Evolutionary conservation across 371 early-diverging fungal species (phyloP).

Genomic region (Synchytrium microbalum): DNA sequence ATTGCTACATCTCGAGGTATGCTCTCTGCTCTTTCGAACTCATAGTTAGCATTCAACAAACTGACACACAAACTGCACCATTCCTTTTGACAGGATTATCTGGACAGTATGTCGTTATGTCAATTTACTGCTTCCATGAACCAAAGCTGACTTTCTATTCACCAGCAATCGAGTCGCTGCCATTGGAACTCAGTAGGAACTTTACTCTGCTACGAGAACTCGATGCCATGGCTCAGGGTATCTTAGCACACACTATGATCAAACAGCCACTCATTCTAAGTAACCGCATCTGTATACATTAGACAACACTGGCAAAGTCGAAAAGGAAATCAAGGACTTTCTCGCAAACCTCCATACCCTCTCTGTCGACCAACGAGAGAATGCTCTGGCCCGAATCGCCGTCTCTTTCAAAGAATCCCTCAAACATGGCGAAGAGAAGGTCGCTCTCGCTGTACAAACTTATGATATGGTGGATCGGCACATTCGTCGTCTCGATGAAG

Average conservation of each 20-base stretch:
- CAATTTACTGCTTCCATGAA: neutral
- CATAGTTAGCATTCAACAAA: too few relatives aligned
- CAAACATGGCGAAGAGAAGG: conserved; percentile 86
- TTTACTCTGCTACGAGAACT: conserved; percentile 74
- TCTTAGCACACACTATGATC: neutral
- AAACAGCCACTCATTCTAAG: neutral
- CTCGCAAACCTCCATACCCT: conserved; percentile 15
- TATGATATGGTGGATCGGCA: conserved; percentile 90
- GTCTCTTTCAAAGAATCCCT: conserved; percentile 50
- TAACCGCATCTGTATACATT: neutral
- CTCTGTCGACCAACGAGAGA: conserved; percentile 44
- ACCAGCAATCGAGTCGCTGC: conserved; percentile 79
- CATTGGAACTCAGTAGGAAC: conserved; percentile 79
- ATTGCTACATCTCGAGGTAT: conserved; percentile 17
- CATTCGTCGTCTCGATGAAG: conserved; percentile 82
- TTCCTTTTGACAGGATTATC: conserved; percentile 56
- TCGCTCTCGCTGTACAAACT: conserved; percentile 80
- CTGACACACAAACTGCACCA: too few relatives aligned
- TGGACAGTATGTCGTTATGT: conserved; percentile 61
- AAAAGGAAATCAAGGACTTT: conserved; percentile 24
- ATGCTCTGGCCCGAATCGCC: conserved; percentile 51
- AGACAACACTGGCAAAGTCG: conserved; percentile 14
- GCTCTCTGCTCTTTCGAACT: neutral
- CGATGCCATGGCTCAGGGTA: conserved; percentile 78
- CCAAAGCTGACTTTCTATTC: neutral